Conservation (phyloP, 495 filamentous ascomycete genomes). For the Neurospora sp. region DNA sequence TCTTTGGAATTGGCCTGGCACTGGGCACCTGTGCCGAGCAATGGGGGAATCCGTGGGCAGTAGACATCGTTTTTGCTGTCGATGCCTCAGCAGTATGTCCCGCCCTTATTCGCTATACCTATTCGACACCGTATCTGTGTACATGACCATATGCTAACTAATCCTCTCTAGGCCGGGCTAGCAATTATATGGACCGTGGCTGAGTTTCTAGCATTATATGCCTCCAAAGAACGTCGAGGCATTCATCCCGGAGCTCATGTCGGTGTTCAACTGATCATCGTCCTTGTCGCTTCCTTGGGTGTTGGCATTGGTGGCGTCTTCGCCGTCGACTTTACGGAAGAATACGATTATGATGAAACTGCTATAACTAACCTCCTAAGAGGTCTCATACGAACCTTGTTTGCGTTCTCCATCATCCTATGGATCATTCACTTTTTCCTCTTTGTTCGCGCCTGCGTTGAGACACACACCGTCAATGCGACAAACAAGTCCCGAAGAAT, state of each 20-base stretch:
- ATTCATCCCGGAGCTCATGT: constrained; percentile 31
- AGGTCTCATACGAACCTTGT: neutral
- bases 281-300: constrained; percentile 8
- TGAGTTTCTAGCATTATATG: constrained; percentile 23
- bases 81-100: constrained; percentile 9
- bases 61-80: neutral
- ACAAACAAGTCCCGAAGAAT: neutral
- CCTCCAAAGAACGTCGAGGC: constrained; percentile 14
- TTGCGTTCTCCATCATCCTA: constrained; percentile 11
- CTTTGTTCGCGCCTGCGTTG: constrained; percentile 35
- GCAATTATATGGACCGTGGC: constrained; percentile 25
- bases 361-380: neutral
- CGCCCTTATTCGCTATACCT: neutral
- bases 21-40: constrained; percentile 7
- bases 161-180: constrained; percentile 14
- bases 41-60: neutral
- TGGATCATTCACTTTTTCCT: constrained; percentile 28
- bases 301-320: constrained; percentile 11
- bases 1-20: constrained; percentile 18
- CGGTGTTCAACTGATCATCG: constrained; percentile 26
- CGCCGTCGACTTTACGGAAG: neutral
- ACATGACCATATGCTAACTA: constrained; percentile 1
- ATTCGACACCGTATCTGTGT: neutral
- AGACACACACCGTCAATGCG: constrained; percentile 23
- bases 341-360: constrained; percentile 3